These are phyloP conservation scores for Pachyrhizus erosus DNA, from an alignment of 306 rosid species.

Conservation along the genomic window DNA sequence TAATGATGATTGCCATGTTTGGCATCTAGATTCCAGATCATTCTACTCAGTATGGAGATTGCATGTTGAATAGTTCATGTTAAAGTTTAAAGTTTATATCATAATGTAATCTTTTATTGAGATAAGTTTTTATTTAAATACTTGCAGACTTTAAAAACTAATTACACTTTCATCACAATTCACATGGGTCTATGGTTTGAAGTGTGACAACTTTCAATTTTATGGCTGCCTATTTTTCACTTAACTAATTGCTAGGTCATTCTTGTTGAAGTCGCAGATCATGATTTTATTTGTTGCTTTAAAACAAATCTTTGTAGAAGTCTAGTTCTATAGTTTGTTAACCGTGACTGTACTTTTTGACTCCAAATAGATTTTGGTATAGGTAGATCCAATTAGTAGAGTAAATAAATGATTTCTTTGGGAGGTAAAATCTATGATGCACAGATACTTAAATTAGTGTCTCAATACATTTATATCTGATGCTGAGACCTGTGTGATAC, in stretches of 20 bases:
- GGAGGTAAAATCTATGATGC: background rate
- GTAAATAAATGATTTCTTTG: background rate
- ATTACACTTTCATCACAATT: too few species aligned
- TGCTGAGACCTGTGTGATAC: too few species aligned
- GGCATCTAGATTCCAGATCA: background rate
- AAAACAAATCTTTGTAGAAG: background rate
- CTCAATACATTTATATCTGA: too few species aligned
- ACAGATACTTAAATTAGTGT: too few species aligned
- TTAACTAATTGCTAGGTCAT: background rate
- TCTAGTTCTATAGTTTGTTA: too few species aligned
- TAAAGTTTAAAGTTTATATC: background rate
- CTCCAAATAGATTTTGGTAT: background rate
- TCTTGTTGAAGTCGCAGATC: background rate
- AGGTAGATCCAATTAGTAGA: constrained; percentile 17
- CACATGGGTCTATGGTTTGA: too few species aligned
- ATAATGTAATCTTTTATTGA: background rate
- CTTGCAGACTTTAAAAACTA: too few species aligned
- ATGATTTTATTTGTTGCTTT: background rate
- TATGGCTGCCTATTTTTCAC: background rate
- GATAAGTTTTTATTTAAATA: background rate
- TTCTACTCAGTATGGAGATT: background rate
- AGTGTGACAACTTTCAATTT: too few species aligned
- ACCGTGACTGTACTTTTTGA: background rate
- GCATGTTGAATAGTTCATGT: background rate
- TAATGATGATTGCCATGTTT: constrained; percentile 1